These are phyloP conservation scores for Phytophthora sojae DNA, from an alignment of 352 stramenopile species.

Conservation along the genomic window DNA sequence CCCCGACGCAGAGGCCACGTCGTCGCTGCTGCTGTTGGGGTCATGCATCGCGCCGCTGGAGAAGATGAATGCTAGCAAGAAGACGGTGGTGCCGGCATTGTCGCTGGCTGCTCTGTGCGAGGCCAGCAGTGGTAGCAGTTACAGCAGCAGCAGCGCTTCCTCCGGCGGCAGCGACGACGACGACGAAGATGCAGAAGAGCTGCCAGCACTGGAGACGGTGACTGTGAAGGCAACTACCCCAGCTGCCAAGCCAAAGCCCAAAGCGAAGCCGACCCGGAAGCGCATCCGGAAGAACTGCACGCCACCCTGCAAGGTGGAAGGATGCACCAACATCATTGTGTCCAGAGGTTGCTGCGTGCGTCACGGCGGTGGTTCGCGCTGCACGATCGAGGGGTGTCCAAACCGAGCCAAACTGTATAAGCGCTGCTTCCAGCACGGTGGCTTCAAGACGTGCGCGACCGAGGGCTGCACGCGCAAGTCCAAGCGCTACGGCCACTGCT, in stretches of 20 bases:
- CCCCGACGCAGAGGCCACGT: slow-evolving; percentile 16
- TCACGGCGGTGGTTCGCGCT: slow-evolving; percentile 63
- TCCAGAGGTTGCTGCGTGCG: slow-evolving; percentile 62
- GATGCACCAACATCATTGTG: slow-evolving; percentile 66
- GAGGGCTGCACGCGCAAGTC: slow-evolving; percentile 66
- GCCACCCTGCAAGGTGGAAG: slow-evolving; percentile 66
- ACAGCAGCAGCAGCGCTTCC: slow-evolving; percentile 20
- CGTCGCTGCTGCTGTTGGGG: slow-evolving; percentile 34
- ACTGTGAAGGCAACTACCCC: background rate
- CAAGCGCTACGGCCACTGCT: slow-evolving; percentile 76
- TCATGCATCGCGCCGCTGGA: slow-evolving; percentile 40
- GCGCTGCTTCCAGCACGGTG: slow-evolving; percentile 36
- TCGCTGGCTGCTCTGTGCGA: slow-evolving; percentile 24
- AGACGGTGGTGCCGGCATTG: slow-evolving; percentile 9
- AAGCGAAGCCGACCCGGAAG: slow-evolving; percentile 15
- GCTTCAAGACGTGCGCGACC: slow-evolving; percentile 63
- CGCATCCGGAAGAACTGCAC: slow-evolving; percentile 52
- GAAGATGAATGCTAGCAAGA: slow-evolving; percentile 27
- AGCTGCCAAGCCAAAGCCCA: slow-evolving; percentile 8
- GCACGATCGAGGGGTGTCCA: slow-evolving; percentile 36
- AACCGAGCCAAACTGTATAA: slow-evolving; percentile 38
- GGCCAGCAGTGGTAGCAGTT: slow-evolving; percentile 26
- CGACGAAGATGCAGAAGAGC: slow-evolving; percentile 6
- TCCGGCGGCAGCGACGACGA: slow-evolving; percentile 30
- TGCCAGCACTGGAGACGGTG: background rate